Base-by-base conservation (phyloP, 1,284 basidiomycete genomes). In the Xanthoconium separans region DNA sequence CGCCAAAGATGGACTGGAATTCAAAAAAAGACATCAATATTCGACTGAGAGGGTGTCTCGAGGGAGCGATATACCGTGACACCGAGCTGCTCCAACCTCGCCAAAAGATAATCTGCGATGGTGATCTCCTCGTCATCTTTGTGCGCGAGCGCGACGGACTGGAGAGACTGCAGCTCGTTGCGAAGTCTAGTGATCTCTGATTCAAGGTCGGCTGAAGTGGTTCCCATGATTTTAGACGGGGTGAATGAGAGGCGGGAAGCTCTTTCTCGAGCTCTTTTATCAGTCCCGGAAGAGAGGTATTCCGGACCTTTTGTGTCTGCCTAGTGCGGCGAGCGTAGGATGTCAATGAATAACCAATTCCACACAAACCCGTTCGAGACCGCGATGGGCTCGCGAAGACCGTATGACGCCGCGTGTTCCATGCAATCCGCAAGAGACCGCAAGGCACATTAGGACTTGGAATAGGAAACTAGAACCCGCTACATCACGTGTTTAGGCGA, bases 1-100 rank as follows among this genome's bases (percentile, higher is more conserved):
- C 83, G 33, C 94, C 94, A 59, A 95, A 95, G 74, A 95, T 81
- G 47, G 78, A 77, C 82, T 87, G 57, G 51, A 55, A 68, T 6
- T 2, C 4, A 22, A 37, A 6, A 22, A 43, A 37, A 0, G 3
- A 13, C 18, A 22, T 52, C 16, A 44, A 20, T 9, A 40, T 31
- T 29, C 6, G 12, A 24, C 5, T 5, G 40, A 30, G 31, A 11
- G 7, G 13, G 11, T 7, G 15, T 5, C n/a, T 6, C 15, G 27
- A 44, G 15, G 20, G 41, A 47, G 47, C 60, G 56, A 58, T n/a
- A 68, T 71, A 85, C 86, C 57, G 76, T 80, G 53, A 88, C 83
- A 31, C 78, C 79, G 47, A 90, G 77, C 63, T 91, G 88, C 11
- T 77, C 80, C 42, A 91, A 75, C 54, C 91, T 76, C 43, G 83